Conservation (phyloP, 768 basidiomycete species). For the Tylopilus sp. region DNA sequence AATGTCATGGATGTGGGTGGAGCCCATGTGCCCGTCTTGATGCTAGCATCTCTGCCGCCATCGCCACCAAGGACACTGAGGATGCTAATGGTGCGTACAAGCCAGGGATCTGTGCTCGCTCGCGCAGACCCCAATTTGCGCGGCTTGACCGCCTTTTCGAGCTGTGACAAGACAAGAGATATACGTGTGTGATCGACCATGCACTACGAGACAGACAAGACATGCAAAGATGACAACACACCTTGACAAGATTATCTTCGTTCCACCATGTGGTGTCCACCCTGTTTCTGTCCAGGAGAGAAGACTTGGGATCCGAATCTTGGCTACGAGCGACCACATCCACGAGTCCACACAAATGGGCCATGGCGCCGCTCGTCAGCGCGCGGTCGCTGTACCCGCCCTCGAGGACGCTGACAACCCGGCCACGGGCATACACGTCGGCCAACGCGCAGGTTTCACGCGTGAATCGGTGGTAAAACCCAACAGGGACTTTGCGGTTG, state of each 20-base stretch:
- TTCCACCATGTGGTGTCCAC: conserved; percentile 64
- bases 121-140: conserved; percentile 41
- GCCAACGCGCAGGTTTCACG: conserved; percentile 65
- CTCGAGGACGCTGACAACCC: conserved; percentile 85
- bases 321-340: neutral
- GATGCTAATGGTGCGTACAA: conserved; percentile 47
- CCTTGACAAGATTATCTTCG: conserved; percentile 55
- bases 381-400: conserved; percentile 94
- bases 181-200: neutral
- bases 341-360: conserved; percentile 71
- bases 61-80: conserved; percentile 8
- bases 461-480: conserved; percentile 84
- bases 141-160: conserved; percentile 64
- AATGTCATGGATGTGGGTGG: conserved; percentile 44
- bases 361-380: conserved; percentile 77
- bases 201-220: neutral
- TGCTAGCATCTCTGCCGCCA: neutral
- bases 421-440: conserved; percentile 59
- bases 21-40: conserved; percentile 7
- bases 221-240: conserved; percentile 30
- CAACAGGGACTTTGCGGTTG: conserved; percentile 79
- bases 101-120: conserved; percentile 47
- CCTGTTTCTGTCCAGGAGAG: neutral
- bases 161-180: conserved; percentile 40
- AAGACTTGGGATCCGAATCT: neutral